phyloP scores from a whole-genome alignment of 169 alveolate genomes.

The Neospora caninum region DNA sequence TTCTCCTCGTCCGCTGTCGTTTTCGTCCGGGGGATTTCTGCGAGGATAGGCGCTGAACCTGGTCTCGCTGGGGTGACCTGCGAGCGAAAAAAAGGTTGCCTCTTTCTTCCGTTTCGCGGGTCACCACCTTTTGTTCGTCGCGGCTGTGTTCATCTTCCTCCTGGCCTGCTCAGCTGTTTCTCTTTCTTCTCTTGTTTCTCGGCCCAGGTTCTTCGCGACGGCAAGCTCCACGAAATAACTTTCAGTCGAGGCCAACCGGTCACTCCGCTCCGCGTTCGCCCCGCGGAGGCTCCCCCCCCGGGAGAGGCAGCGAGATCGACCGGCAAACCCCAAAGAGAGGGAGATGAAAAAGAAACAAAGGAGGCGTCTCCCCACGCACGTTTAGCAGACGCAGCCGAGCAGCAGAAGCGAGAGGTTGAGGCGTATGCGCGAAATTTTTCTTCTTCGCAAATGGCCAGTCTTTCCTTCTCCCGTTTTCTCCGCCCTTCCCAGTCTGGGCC shows the following conservation, averaged over 20 bases:
- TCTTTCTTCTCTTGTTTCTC: no score
- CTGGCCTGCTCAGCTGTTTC: no score
- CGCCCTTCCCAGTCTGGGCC: conserved; percentile 1
- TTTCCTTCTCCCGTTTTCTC: not conserved
- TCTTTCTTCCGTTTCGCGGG: no score
- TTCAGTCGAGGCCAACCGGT: conserved; percentile 76
- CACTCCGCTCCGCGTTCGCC: conserved; percentile 61
- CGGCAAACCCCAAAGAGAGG: not conserved
- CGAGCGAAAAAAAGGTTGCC: no score
- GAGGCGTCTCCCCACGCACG: not conserved
- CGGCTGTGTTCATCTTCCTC: no score
- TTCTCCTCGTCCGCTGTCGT: no score
- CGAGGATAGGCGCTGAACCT: no score
- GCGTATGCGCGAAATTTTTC: not conserved
- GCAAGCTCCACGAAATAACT: conserved; percentile 73
- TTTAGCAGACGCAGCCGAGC: not conserved
- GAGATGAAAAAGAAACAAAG: not conserved
- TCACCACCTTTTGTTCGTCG: no score
- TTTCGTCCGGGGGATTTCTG: no score
- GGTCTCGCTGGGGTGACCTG: no score
- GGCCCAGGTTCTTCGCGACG: conserved; percentile 60
- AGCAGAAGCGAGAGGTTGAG: not conserved
- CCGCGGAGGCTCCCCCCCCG: not conserved
- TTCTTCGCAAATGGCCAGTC: not conserved
- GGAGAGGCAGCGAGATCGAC: not conserved